phyloP scores from a whole-genome alignment of 1,284 basidiomycete genomes.

The Rhizoctonia solani region DNA sequence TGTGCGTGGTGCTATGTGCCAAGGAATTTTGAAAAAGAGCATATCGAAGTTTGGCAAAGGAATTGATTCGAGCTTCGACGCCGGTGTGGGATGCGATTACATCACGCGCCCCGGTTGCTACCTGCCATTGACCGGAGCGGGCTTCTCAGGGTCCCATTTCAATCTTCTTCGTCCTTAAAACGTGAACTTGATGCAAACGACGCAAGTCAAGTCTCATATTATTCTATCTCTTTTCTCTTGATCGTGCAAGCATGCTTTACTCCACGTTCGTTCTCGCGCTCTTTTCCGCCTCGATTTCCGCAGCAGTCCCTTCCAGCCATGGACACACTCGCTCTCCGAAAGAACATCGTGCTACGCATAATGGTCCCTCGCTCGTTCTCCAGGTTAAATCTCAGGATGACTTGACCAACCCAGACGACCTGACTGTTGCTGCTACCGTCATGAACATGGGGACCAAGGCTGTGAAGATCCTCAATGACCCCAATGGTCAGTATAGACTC shows the following conservation, averaged over 20 bases:
- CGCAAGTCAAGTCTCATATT: too few species aligned
- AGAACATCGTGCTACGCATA: neutral
- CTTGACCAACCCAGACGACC: slow-evolving; percentile 19
- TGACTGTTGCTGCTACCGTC: slow-evolving; percentile 22
- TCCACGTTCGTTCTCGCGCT: slow-evolving; percentile 30
- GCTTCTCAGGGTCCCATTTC: too few species aligned
- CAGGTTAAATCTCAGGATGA: slow-evolving; percentile 30
- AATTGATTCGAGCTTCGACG: too few species aligned
- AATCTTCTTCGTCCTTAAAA: neutral
- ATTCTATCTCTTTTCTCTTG: neutral
- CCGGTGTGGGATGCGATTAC: too few species aligned
- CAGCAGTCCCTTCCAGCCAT: slow-evolving; percentile 15
- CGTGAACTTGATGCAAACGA: neutral
- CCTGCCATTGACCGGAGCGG: too few species aligned
- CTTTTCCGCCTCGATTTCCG: slow-evolving; percentile 28
- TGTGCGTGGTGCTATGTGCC: too few species aligned
- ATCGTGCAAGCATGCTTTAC: slow-evolving; percentile 1
- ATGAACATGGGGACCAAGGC: slow-evolving; percentile 5
- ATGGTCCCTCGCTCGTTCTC: neutral
- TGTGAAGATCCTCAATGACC: slow-evolving; percentile 32
- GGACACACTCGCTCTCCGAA: slow-evolving; percentile 1
- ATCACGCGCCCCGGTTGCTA: too few species aligned
- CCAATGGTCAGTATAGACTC: slow-evolving; percentile 2
- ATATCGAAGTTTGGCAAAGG: too few species aligned
- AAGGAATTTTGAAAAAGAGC: too few species aligned